Evolutionary conservation across 1,284 basidiomycete genomes (phyloP).

Genomic region (Sporisorium sorghi): DNA sequence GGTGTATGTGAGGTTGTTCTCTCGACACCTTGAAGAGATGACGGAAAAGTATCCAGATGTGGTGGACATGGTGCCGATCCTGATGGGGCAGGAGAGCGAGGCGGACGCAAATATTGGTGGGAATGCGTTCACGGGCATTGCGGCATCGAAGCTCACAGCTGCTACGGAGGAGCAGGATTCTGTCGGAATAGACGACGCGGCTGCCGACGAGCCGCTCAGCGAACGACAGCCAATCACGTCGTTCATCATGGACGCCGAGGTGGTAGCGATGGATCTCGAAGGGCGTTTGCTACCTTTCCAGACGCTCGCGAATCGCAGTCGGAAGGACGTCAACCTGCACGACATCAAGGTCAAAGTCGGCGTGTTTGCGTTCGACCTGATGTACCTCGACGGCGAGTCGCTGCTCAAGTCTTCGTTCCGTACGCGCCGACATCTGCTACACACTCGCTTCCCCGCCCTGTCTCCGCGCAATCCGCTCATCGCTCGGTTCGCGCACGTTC

Average conservation of each 20-base stretch:
- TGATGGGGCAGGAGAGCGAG: slow-evolving; percentile 51
- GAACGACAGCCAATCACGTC: slow-evolving; percentile 70
- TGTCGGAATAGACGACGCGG: not conserved
- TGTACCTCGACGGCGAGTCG: slow-evolving; percentile 73
- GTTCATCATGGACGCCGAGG: slow-evolving; percentile 86
- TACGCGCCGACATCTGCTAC: slow-evolving; percentile 77
- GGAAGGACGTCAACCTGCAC: slow-evolving; percentile 64
- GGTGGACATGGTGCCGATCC: slow-evolving; percentile 71
- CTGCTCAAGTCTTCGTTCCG: slow-evolving; percentile 81
- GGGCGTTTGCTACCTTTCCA: slow-evolving; percentile 66
- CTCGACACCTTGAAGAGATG: slow-evolving; percentile 91
- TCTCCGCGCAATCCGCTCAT: slow-evolving; percentile 70
- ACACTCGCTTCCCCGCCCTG: slow-evolving; percentile 71
- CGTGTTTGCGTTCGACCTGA: slow-evolving; percentile 66
- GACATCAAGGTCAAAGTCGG: slow-evolving; percentile 66
- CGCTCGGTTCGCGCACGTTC: slow-evolving; percentile 82
- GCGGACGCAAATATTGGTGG: slow-evolving; percentile 18
- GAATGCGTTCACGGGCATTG: slow-evolving; percentile 7
- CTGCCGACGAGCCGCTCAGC: not conserved
- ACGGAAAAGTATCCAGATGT: slow-evolving; percentile 91
- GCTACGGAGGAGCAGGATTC: not conserved
- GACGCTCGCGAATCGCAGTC: slow-evolving; percentile 55
- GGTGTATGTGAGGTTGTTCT: slow-evolving; percentile 80
- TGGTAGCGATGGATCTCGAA: slow-evolving; percentile 69
- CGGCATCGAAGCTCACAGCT: not conserved